A percentile compares a stretch with the other conserved stretches of the same genome.
phyloP scores from a whole-genome alignment of 2,329 filamentous ascomycete species.

The Cladobotryum protrusum region DNA sequence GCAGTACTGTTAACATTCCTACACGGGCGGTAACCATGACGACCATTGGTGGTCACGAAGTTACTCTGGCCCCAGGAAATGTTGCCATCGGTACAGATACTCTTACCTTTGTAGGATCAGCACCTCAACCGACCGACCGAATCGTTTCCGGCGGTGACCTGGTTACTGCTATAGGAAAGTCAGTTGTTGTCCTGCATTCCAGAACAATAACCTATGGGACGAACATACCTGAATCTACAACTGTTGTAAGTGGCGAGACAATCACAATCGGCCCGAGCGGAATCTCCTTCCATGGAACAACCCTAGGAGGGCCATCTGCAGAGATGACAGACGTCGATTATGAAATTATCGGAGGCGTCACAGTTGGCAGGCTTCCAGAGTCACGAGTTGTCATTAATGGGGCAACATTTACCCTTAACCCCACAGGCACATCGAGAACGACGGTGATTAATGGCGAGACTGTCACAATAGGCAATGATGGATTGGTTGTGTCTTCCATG shows the following conservation, averaged over 20 bases:
- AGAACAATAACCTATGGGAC: slow-evolving; percentile 42
- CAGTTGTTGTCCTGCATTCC: slow-evolving; percentile 35
- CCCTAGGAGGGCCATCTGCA: slow-evolving; percentile 37
- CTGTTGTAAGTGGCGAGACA: slow-evolving; percentile 44
- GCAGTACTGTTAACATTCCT: slow-evolving; percentile 37
- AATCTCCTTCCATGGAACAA: slow-evolving; percentile 34
- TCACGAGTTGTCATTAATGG: slow-evolving; percentile 44
- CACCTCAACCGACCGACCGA: slow-evolving; percentile 33
- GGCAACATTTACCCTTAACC: slow-evolving; percentile 46
- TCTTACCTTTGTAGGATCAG: slow-evolving; percentile 28
- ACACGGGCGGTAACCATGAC: slow-evolving; percentile 28
- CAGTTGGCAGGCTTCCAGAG: slow-evolving; percentile 43
- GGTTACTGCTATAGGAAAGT: slow-evolving; percentile 37
- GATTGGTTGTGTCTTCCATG: slow-evolving; percentile 41
- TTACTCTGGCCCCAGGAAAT: slow-evolving; percentile 31
- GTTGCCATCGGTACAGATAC: slow-evolving; percentile 30
- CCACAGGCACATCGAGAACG: slow-evolving; percentile 35
- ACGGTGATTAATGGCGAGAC: slow-evolving; percentile 44
- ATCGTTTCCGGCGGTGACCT: slow-evolving; percentile 44
- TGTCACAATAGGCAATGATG: slow-evolving; percentile 43
- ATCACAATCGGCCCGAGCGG: slow-evolving; percentile 44
- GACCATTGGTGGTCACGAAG: slow-evolving; percentile 24
- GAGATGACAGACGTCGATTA: slow-evolving; percentile 31
- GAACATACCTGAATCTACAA: slow-evolving; percentile 25
- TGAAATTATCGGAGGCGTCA: slow-evolving; percentile 47